Evolutionary conservation across 805 yeast species (phyloP).

Genomic region (Kazachstania psychrophila): DNA sequence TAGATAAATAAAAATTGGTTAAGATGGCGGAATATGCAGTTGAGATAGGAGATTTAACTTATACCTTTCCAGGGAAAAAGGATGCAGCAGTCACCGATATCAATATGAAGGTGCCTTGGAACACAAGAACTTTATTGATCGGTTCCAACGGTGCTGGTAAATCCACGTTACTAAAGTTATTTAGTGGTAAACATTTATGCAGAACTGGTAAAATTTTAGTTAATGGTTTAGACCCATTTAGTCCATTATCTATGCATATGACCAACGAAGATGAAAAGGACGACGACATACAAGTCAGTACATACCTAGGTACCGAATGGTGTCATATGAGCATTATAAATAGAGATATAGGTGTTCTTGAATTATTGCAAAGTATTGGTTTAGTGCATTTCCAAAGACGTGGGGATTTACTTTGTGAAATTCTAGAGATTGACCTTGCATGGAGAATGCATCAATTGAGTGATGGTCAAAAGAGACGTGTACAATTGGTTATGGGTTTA

Average conservation of each 20-base stretch:
- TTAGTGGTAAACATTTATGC: constrained; percentile 88
- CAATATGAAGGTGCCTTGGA: constrained; percentile 52
- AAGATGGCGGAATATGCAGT: constrained; percentile 34
- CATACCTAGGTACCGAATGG: constrained; percentile 97
- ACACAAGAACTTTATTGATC: constrained; percentile 65
- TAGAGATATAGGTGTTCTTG: constrained; percentile 81
- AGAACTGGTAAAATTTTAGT: constrained; percentile 58
- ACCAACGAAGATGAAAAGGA: constrained; percentile 31
- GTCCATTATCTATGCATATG: constrained; percentile 35
- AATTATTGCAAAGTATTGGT: constrained; percentile 73
- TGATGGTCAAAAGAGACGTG: constrained; percentile 93
- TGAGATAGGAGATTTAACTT: constrained; percentile 53
- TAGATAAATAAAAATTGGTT: background rate
- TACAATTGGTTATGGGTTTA: constrained; percentile 88
- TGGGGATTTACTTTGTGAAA: constrained; percentile 62
- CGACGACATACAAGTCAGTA: constrained; percentile 41
- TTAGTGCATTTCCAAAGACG: constrained; percentile 67
- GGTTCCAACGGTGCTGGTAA: constrained; percentile 99
- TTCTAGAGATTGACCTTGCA: constrained; percentile 73
- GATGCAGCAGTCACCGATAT: constrained; percentile 63
- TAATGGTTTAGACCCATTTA: constrained; percentile 85
- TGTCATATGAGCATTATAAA: constrained; percentile 84
- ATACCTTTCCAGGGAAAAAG: constrained; percentile 51
- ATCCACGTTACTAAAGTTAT: constrained; percentile 71
- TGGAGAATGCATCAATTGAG: constrained; percentile 92